These are phyloP conservation scores for Fusarium miscanthi DNA, from an alignment of 2,329 filamentous ascomycete species.

Conservation along the genomic window DNA sequence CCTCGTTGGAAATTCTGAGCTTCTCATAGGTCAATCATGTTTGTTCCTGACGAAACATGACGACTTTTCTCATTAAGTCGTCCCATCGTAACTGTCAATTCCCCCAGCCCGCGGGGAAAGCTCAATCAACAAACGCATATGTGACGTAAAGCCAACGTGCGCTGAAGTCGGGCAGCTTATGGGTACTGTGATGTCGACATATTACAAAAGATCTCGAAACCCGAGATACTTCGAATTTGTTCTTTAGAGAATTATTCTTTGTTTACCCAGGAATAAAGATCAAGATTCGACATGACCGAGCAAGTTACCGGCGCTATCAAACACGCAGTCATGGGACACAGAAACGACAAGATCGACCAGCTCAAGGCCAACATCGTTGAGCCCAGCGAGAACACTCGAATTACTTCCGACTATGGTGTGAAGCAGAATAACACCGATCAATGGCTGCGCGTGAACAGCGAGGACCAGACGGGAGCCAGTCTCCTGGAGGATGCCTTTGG, in stretches of 20 bases:
- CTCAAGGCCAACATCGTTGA: slow-evolving; percentile 69
- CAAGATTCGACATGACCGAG: slow-evolving; percentile 34
- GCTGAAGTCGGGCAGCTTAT: neutral
- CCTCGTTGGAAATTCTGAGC: slow-evolving; percentile 8
- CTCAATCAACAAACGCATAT: neutral
- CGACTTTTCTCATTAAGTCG: slow-evolving; percentile 4
- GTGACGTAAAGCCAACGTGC: slow-evolving; percentile 41
- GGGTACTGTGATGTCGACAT: neutral
- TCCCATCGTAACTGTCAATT: neutral
- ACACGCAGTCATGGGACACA: slow-evolving; percentile 55
- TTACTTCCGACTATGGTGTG: slow-evolving; percentile 83
- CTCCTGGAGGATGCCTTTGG: slow-evolving; percentile 78
- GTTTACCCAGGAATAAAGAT: too few relatives aligned
- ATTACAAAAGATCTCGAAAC: neutral
- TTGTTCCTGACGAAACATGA: slow-evolving; percentile 20
- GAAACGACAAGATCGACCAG: slow-evolving; percentile 69
- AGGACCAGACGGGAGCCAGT: slow-evolving; percentile 72
- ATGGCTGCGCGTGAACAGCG: slow-evolving; percentile 75
- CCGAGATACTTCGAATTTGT: accelerated
- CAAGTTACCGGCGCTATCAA: slow-evolving; percentile 49
- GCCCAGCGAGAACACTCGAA: slow-evolving; percentile 65
- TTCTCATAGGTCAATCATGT: neutral
- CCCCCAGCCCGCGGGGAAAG: neutral
- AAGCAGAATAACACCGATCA: slow-evolving; percentile 80
- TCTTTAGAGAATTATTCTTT: neutral